Conservation (phyloP, 495 filamentous ascomycete genomes). For the Elaphomyces granulatus region DNA sequence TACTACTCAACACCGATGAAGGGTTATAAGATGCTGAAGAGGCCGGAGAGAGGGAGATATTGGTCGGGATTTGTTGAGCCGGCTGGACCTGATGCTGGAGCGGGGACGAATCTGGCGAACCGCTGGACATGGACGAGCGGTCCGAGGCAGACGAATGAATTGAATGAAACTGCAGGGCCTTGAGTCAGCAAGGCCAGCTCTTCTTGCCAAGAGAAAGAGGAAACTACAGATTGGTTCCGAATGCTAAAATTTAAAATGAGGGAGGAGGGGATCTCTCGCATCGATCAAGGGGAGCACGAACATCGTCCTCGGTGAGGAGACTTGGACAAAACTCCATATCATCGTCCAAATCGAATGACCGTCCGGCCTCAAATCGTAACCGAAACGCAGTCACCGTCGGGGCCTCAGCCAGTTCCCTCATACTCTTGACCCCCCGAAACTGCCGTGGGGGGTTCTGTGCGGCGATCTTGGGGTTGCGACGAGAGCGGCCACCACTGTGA, state of each 20-base stretch:
- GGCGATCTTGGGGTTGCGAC: constrained; percentile 70
- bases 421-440: constrained; percentile 65
- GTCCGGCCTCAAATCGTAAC: constrained; percentile 73
- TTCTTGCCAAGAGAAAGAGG: too few relatives aligned
- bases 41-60: constrained; percentile 66
- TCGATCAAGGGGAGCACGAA: constrained; percentile 46
- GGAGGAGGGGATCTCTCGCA: constrained; percentile 1
- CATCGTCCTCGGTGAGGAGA: constrained; percentile 89
- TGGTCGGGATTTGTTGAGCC: constrained; percentile 50
- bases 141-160: constrained; percentile 84
- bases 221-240: too few relatives aligned
- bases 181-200: constrained; percentile 1
- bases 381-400: constrained; percentile 62
- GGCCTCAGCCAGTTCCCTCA: constrained; percentile 77
- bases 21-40: constrained; percentile 49
- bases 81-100: constrained; percentile 66
- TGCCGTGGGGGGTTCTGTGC: constrained; percentile 75
- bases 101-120: constrained; percentile 86
- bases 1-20: constrained; percentile 15
- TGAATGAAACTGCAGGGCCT: constrained; percentile 50
- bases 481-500: constrained; percentile 74
- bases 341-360: constrained; percentile 94
- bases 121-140: constrained; percentile 84
- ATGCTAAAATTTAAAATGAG: too few relatives aligned
- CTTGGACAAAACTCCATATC: constrained; percentile 93